Percentiles rank a stretch among this genome's conserved stretches.
Conservation (phyloP, 371 early-diverging fungal genomes). For the Mucor racemosus region DNA sequence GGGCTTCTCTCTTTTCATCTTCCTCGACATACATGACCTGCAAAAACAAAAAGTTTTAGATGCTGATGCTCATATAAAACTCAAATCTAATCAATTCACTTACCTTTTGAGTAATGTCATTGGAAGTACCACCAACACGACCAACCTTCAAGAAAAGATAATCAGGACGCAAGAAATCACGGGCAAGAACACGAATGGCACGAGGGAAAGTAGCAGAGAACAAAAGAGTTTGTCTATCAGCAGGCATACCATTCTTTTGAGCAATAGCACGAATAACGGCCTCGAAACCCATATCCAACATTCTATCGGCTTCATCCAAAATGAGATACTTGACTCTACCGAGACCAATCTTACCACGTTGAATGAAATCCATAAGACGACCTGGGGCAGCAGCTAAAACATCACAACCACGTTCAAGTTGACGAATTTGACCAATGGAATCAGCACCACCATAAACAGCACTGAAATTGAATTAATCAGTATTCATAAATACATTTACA, state of each 20-base stretch:
- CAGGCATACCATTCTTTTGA: constrained; percentile 67
- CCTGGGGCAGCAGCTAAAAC: constrained; percentile 98
- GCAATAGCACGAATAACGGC: constrained; percentile 92
- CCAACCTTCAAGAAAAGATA: constrained; percentile 54
- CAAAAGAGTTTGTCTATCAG: constrained; percentile 95
- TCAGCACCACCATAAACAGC: constrained; percentile 95
- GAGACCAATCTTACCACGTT: constrained; percentile 78
- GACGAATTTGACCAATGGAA: constrained; percentile 79
- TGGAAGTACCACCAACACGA: constrained; percentile 63
- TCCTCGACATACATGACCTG: constrained; percentile 82
- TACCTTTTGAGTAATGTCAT: constrained; percentile 52
- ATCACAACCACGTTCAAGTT: constrained; percentile 88
- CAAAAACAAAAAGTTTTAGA: neutral
- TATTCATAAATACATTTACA: neutral
- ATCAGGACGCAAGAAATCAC: constrained; percentile 84
- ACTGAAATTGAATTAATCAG: constrained; percentile 31
- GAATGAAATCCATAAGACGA: constrained; percentile 93
- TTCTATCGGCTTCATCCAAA: constrained; percentile 97
- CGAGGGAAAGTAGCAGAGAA: constrained; percentile 99
- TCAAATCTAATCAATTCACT: neutral
- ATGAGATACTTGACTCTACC: constrained; percentile 87
- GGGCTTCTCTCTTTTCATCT: constrained; percentile 53
- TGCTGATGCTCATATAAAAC: no score
- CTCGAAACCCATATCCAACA: constrained; percentile 99
- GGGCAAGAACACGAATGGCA: constrained; percentile 88